Conservation (phyloP, 495 filamentous ascomycete species). For the Immersiella caudata region DNA sequence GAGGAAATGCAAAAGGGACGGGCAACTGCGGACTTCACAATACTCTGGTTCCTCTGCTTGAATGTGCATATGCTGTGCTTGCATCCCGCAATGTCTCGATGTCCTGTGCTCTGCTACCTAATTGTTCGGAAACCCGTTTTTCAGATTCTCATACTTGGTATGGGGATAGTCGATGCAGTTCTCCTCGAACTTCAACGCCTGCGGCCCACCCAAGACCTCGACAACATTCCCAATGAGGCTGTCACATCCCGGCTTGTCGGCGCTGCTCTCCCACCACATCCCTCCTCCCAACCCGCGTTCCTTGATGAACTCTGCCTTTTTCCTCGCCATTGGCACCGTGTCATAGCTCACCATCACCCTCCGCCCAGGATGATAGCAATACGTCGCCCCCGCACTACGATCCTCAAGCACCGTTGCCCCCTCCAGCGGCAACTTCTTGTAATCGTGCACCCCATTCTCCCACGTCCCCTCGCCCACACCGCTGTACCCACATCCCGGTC, state of each 20-base stretch:
- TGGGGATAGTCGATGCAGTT: constrained; percentile 75
- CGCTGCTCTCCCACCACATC: constrained; percentile 98
- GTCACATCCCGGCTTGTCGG: constrained; percentile 66
- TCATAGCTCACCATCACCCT: constrained; percentile 80
- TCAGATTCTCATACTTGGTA: constrained; percentile 81
- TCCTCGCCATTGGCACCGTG: constrained; percentile 62
- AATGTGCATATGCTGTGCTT: background rate
- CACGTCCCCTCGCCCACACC: constrained; percentile 79
- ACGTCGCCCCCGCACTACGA: constrained; percentile 63
- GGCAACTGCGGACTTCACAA: constrained; percentile 18
- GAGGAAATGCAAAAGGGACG: constrained; percentile 41
- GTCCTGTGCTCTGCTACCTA: constrained; percentile 20
- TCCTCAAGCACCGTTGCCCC: constrained; percentile 58
- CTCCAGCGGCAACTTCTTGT: constrained; percentile 64
- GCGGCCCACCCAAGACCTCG: constrained; percentile 55
- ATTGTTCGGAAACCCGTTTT: constrained; percentile 56
- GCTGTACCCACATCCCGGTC: constrained; percentile 66
- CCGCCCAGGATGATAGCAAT: constrained; percentile 65
- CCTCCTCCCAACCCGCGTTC: constrained; percentile 70
- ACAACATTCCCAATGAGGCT: constrained; percentile 76
- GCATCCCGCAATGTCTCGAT: background rate
- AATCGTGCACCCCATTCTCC: constrained; percentile 90
- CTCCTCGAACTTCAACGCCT: constrained; percentile 56
- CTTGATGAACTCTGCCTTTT: constrained; percentile 73
- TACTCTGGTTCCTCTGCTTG: background rate